Evolutionary conservation across 176 grass and related monocot genomes (phyloP).

Genomic region (Cymbopogon citratus): DNA sequence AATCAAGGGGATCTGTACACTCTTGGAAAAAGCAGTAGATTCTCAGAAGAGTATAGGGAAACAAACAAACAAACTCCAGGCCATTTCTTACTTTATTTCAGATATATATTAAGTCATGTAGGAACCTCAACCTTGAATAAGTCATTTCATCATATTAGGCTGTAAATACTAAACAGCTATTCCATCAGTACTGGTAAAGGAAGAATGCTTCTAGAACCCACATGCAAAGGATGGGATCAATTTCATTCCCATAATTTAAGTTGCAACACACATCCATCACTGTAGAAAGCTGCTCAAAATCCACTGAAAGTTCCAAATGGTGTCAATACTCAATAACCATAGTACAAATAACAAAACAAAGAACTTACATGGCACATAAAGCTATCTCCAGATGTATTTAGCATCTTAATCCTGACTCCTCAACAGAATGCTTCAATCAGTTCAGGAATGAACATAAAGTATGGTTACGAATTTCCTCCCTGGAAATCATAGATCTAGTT

Average conservation of each 20-base stretch:
- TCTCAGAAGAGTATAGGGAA: neutral
- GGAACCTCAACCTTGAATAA: neutral
- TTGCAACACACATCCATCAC: neutral
- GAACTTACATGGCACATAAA: neutral
- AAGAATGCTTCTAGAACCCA: neutral
- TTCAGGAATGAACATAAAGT: neutral
- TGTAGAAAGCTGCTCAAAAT: neutral
- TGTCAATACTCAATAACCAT: neutral
- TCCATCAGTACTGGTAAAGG: neutral
- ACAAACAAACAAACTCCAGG: neutral
- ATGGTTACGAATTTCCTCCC: neutral
- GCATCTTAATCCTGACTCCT: neutral
- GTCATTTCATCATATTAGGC: neutral
- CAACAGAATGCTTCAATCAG: neutral
- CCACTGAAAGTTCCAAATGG: neutral
- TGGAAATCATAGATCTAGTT: neutral
- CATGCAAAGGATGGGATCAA: neutral
- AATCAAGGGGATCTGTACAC: neutral
- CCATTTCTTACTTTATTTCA: neutral
- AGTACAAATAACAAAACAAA: neutral
- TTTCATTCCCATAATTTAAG: neutral
- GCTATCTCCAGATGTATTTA: neutral
- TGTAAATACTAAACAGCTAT: conserved; percentile 7
- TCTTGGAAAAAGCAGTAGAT: neutral
- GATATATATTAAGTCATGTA: neutral